Evolutionary conservation across 2,329 filamentous ascomycete species (phyloP).

Genomic region (Fusarium napiforme): DNA sequence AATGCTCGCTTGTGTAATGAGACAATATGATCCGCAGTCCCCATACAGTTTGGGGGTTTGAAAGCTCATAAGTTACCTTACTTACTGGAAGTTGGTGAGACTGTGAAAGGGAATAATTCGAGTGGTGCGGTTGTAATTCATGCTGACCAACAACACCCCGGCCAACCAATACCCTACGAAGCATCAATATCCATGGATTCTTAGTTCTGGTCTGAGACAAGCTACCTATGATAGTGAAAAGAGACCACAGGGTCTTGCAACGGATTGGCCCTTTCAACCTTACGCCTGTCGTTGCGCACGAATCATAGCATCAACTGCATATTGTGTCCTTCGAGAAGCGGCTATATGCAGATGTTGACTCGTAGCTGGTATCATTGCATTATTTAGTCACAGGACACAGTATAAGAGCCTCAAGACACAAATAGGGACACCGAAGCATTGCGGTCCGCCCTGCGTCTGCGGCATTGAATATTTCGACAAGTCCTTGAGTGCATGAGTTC

Average conservation of each 20-base stretch:
- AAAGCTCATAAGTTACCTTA: too few relatives aligned
- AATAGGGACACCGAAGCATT: background rate
- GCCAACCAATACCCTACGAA: background rate
- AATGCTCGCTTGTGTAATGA: background rate
- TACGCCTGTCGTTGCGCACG: conserved; percentile 3
- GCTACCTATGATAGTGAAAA: background rate
- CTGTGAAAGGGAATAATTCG: background rate
- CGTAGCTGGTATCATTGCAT: conserved; percentile 3
- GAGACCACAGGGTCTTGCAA: background rate
- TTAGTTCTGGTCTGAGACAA: background rate
- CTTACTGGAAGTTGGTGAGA: background rate
- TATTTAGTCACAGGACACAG: background rate
- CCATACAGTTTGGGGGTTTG: background rate
- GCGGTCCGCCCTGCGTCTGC: background rate
- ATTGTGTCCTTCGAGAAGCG: conserved; percentile 26
- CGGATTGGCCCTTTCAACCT: background rate
- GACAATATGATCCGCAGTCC: background rate
- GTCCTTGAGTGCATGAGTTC: background rate
- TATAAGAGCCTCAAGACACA: conserved; percentile 18
- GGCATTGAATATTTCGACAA: conserved; percentile 2
- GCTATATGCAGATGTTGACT: conserved; percentile 20
- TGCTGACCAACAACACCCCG: background rate
- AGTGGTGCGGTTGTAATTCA: background rate
- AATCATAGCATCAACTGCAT: conserved; percentile 13
- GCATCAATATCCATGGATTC: too few relatives aligned